Percentiles rank a stretch among this genome's conserved stretches.
Evolutionary conservation across 1,284 basidiomycete genomes (phyloP).

Genomic region (Pulveroboletus sp.): DNA sequence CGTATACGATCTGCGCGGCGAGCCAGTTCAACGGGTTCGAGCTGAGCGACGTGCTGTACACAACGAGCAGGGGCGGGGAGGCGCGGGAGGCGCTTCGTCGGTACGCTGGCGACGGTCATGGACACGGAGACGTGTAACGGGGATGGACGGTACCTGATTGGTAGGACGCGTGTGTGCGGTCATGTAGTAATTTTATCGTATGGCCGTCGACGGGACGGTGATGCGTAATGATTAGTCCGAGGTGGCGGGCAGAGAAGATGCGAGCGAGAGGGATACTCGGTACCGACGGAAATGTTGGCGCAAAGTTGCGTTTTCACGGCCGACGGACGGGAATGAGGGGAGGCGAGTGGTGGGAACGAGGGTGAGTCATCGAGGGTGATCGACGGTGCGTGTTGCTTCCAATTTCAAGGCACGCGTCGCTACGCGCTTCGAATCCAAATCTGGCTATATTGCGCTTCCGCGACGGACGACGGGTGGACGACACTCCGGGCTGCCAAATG

Average conservation of each 20-base stretch:
- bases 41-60: constrained; percentile 65
- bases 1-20: constrained; percentile 90
- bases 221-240: constrained; percentile 14
- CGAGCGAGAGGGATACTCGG: constrained; percentile 18
- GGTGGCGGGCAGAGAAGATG: neutral
- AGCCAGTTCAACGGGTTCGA: constrained; percentile 87
- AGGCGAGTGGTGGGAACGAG: constrained; percentile 2
- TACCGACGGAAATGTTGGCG: constrained; percentile 17
- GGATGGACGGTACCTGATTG: neutral
- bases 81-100: constrained; percentile 39
- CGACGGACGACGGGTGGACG: constrained; percentile 9
- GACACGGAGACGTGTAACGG: constrained; percentile 18
- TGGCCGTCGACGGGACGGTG: constrained; percentile 1
- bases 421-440: constrained; percentile 31
- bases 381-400: constrained; percentile 36
- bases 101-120: constrained; percentile 33
- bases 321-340: constrained; percentile 21
- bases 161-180: constrained; percentile 5
- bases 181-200: constrained; percentile 21
- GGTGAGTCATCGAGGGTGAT: constrained; percentile 38
- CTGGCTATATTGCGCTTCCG: constrained; percentile 28
- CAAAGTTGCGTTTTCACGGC: constrained; percentile 2
- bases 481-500: constrained; percentile 1
- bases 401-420: constrained; percentile 33
- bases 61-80: constrained; percentile 49